Evolutionary conservation across 2,329 filamentous ascomycete species (phyloP).

Genomic region (Penicillium nordicum): DNA sequence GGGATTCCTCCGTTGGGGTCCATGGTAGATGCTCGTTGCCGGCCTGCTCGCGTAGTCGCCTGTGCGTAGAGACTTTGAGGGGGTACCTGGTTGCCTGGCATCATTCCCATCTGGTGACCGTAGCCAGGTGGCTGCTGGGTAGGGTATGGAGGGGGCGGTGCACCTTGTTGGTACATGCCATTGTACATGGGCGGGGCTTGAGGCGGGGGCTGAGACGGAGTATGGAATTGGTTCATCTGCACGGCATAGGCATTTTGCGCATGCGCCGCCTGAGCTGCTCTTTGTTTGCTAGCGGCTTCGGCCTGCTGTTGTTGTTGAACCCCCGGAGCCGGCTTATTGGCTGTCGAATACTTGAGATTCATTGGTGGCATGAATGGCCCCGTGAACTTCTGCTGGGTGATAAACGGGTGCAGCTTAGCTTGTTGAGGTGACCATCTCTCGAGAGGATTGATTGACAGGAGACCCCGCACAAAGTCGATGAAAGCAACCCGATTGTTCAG

Average conservation of each 20-base stretch:
- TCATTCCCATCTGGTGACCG: slow-evolving; percentile 68
- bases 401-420: slow-evolving; percentile 95
- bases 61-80: slow-evolving; percentile 73
- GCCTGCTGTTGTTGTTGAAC: slow-evolving; percentile 95
- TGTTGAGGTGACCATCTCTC: slow-evolving; percentile 98
- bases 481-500: slow-evolving; percentile 98
- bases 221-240: slow-evolving; percentile 56
- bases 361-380: slow-evolving; percentile 95
- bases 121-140: slow-evolving; percentile 69
- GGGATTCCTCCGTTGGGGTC: slow-evolving; percentile 93
- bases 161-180: slow-evolving; percentile 70
- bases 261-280: slow-evolving; percentile 64
- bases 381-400: slow-evolving; percentile 96
- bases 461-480: slow-evolving; percentile 92
- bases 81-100: slow-evolving; percentile 63
- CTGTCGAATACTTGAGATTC: slow-evolving; percentile 84
- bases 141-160: slow-evolving; percentile 77
- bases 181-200: slow-evolving; percentile 67
- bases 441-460: slow-evolving; percentile 90
- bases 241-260: slow-evolving; percentile 68
- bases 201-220: slow-evolving; percentile 46
- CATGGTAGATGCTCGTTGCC: slow-evolving; percentile 93
- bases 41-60: slow-evolving; percentile 70
- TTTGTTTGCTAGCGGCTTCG: slow-evolving; percentile 88
- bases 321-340: slow-evolving; percentile 83